Evolutionary conservation across 768 basidiomycete species (phyloP), one percentile per base, ranked within the genome.

Genomic region (Auricularia auricula-judae): DNA sequence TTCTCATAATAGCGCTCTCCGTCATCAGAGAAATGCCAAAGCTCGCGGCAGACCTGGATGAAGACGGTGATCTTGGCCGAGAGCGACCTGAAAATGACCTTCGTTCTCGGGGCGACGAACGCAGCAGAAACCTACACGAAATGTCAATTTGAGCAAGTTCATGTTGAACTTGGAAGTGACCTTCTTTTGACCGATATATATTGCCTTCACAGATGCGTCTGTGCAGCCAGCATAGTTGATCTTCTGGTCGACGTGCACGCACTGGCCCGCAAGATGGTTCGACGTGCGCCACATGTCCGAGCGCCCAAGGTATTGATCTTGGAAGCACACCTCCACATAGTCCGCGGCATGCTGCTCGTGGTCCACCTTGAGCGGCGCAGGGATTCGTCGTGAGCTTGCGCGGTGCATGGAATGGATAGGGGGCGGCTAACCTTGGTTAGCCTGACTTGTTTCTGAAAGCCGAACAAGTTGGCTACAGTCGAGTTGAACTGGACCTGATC

Each of bases 1-100:
- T 98, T 98, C 73, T 98, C 97, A 72, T 92, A 89, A 75, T 89
- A 93, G 4, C 95, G 85, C 73, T 97, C 94, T 29, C 97, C 97
- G 66, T 98, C 97, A 42, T 91, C 93, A 29, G 94, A 84, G 71
- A 98, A 98, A 70, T 97, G 91, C 92, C 93, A 98, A 63, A 97
- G 84, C 72, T 98, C 97, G 60, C 87, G 85, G 73, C 93, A 96
- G 16, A 99, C 89, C 79, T 98, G 95, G 60, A 99, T 93, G 74
- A 97, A 96, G 64, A 98, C 88, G 21, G 91, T 97, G 42, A 89
- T 82, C 71, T 89, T 93, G 53, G 95, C 93, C 1, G 93, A 95
- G 56, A 94, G 84, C 12, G 93, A 93, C 51, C 97, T 83, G 70
- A 88, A 95, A 36, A 99, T 85, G 12, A 89, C 78, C 73, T 93